A percentile compares a stretch with the other conserved stretches of the same genome.
These are phyloP conservation scores for Caryopteris hybrid DNA, from an alignment of 305 asterid species.

Conservation along the genomic window DNA sequence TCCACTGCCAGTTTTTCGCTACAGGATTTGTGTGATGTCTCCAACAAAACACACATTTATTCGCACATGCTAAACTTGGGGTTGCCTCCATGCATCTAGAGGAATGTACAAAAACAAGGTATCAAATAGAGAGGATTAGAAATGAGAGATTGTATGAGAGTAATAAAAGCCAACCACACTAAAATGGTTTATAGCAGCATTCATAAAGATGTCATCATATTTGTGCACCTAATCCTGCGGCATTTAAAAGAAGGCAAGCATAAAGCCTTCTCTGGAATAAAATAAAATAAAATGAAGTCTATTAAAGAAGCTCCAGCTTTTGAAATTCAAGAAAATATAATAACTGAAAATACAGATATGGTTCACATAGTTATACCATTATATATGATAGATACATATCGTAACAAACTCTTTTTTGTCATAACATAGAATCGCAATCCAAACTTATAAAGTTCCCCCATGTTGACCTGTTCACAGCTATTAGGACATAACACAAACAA, in stretches of 20 bases:
- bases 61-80: slow-evolving; percentile 98
- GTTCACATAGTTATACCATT: background rate
- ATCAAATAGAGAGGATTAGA: slow-evolving; percentile 6
- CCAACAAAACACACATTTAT: slow-evolving; percentile 98
- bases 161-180: background rate
- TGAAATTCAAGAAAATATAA: background rate
- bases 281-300: background rate
- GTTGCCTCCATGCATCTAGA: slow-evolving; percentile 98
- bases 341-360: too few relatives aligned
- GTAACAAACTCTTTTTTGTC: background rate
- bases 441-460: background rate
- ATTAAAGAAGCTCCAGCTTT: slow-evolving; percentile 3
- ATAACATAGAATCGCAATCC: background rate
- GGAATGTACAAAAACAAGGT: slow-evolving; percentile 1
- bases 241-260: background rate
- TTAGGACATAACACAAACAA: slow-evolving; percentile 10
- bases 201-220: background rate
- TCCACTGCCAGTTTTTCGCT: slow-evolving; percentile 95
- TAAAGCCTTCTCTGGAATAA: background rate
- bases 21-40: slow-evolving; percentile 98
- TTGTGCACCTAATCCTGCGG: background rate
- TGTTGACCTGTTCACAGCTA: background rate
- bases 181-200: background rate
- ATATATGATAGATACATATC: background rate
- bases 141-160: background rate